Percentiles rank a stretch among this genome's conserved stretches.
These are phyloP conservation scores for Picea abies DNA, from an alignment of 83 land plant genomes.

Conservation along the genomic window DNA sequence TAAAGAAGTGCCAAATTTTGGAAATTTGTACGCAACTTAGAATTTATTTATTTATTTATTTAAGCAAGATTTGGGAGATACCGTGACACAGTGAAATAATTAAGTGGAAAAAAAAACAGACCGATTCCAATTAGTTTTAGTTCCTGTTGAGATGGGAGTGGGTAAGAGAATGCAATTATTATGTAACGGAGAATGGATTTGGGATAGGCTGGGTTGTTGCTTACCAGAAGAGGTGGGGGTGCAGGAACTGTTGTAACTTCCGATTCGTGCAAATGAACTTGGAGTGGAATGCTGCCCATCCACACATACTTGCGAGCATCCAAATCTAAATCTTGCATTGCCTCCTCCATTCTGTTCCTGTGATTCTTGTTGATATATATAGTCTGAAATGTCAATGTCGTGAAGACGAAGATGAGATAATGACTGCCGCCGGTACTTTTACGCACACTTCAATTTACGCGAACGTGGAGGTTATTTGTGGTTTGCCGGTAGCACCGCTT, in stretches of 20 bases:
- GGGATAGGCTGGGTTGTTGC: neutral
- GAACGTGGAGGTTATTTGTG: no score
- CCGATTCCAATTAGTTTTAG: neutral
- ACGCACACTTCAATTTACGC: neutral
- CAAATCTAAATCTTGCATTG: slow-evolving; percentile 9
- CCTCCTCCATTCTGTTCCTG: neutral
- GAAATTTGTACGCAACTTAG: no score
- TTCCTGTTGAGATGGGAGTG: neutral
- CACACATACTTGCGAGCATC: slow-evolving; percentile 77
- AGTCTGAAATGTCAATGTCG: no score
- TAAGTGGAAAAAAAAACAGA: neutral
- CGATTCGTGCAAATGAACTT: slow-evolving; percentile 82
- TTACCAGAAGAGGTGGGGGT: slow-evolving; percentile 71
- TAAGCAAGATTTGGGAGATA: neutral
- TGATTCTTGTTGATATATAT: neutral
- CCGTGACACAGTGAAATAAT: neutral
- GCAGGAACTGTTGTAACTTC: slow-evolving; percentile 76
- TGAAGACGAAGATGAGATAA: no score
- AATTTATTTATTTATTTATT: no score
- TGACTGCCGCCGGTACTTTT: slow-evolving; percentile 2
- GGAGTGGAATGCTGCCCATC: slow-evolving; percentile 80
- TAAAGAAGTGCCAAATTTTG: no score
- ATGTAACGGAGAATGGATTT: neutral
- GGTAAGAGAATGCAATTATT: neutral
- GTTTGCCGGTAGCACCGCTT: no score